Conservation (phyloP, 139 green algal genomes). For the Coccomyxa sp. region DNA sequence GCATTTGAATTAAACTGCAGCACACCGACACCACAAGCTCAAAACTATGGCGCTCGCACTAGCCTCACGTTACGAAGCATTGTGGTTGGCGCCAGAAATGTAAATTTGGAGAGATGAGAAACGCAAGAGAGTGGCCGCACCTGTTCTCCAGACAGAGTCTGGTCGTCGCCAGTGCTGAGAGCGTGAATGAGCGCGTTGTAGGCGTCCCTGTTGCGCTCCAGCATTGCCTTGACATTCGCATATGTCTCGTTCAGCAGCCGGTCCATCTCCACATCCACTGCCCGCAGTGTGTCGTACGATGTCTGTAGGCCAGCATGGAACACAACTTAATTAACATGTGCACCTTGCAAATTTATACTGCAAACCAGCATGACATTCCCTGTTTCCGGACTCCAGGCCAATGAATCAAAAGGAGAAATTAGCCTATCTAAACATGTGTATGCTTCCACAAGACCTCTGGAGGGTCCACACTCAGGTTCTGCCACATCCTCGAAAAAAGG, state of each 20-base stretch:
- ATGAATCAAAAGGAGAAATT: not conserved
- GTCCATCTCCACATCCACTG: conserved; percentile 60
- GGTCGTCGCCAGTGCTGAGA: not conserved
- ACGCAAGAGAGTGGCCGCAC: too few relatives aligned
- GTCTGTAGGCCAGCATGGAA: conserved; percentile 13
- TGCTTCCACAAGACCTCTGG: not conserved
- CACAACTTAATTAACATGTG: not conserved
- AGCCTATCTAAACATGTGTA: not conserved
- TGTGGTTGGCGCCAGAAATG: too few relatives aligned
- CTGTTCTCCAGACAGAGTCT: not conserved
- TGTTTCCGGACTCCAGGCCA: too few relatives aligned
- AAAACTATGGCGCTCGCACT: not conserved
- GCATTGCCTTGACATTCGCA: conserved; percentile 41
- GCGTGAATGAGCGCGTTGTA: conserved; percentile 44
- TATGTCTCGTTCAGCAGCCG: conserved; percentile 54
- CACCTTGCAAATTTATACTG: not conserved
- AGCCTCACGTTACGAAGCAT: too few relatives aligned
- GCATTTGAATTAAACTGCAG: not conserved
- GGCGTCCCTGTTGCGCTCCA: conserved; percentile 49
- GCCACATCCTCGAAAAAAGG: too few relatives aligned
- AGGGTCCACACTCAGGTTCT: not conserved
- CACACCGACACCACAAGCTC: not conserved
- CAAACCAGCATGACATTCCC: not conserved
- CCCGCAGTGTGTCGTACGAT: conserved; percentile 23
- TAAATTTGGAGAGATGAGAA: not conserved